Base-by-base conservation (phyloP, 257 asterid species). In the Osmanthus fragrans region DNA sequence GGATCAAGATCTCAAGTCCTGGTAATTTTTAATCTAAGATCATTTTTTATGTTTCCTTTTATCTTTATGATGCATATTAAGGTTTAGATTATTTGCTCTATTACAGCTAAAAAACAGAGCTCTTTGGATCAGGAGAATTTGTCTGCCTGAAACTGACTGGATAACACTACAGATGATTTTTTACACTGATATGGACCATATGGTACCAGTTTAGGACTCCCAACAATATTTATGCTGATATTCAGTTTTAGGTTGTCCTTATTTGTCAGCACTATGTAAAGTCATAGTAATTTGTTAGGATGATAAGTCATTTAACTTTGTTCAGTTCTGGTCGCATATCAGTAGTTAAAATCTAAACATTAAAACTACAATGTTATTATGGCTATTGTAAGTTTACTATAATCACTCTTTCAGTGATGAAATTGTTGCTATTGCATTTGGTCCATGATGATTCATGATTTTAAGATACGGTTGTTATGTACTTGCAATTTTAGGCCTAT, bases 1-100 rank as follows among this genome's bases (percentile, higher is more conserved):
- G 95, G 47, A 85, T 95, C 64, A 83, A 84, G 60, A 87, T 93
- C 42, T 63, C 88, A 72, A 95, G 98, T 82, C 99, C 98, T 60
- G 99, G 99, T 93, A 93, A 81, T 11, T 69, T 64, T 70, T 77
- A 71, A 9, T 63, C 75, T 32, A 54, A 77, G 68, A 63, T 23
- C 16, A 30, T 29, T 47, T 34, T 3, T 67, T 18, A 49, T 32
- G 54, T 49, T 56, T 68, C 70, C 10, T 36, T 36, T 69, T 33
- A 47, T 36, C 40, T 45, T 36, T 40, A 47, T 47, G n/a, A 25
- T 25, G 69, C 69, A 63, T 63, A 23, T 25, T 23, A 58, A 58
- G 67, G 30, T 58, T 58, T 8, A 23, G 33, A 27, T 27, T 63
- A 27, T 63, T 27, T 63, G 16, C 34, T 63, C 3, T 10, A 23